Conservation (phyloP, 106 monocot species). For the Agapanthus africanus region DNA sequence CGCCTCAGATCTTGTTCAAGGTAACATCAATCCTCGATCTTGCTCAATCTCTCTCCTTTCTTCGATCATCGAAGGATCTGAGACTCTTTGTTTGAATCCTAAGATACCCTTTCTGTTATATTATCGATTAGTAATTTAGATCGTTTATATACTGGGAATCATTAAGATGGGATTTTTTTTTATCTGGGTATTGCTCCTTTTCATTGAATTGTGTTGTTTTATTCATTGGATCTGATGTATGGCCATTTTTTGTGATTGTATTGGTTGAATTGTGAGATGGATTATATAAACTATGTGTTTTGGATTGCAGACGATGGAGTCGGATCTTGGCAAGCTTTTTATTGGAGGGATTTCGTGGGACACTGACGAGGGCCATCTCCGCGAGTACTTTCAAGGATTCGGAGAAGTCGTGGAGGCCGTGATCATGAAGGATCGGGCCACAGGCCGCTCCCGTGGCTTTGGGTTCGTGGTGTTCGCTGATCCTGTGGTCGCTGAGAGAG, state of each 20-base stretch:
- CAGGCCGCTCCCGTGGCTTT: slow-evolving; percentile 69
- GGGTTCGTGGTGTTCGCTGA: slow-evolving; percentile 66
- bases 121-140: slow-evolving; percentile 3
- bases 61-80: slow-evolving; percentile 8
- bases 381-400: slow-evolving; percentile 54
- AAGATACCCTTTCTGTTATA: neutral
- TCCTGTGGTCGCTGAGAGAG: slow-evolving; percentile 50
- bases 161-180: slow-evolving; percentile 5
- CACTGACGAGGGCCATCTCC: slow-evolving; percentile 58
- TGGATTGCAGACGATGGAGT: slow-evolving; percentile 45
- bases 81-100: neutral
- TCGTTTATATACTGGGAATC: slow-evolving; percentile 3
- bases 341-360: slow-evolving; percentile 82
- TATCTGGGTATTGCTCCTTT: slow-evolving; percentile 6
- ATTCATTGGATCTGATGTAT: slow-evolving; percentile 1
- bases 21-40: neutral
- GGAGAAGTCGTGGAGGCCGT: slow-evolving; percentile 71
- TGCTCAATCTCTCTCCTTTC: neutral
- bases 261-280: slow-evolving; percentile 4
- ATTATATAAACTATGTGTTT: too few relatives aligned
- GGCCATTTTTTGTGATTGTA: neutral
- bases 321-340: slow-evolving; percentile 71
- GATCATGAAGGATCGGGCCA: slow-evolving; percentile 65
- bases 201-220: slow-evolving; percentile 1
- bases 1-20: slow-evolving; percentile 2